These are phyloP conservation scores for Podospora australis DNA, from an alignment of 495 filamentous ascomycete species.

Conservation along the genomic window DNA sequence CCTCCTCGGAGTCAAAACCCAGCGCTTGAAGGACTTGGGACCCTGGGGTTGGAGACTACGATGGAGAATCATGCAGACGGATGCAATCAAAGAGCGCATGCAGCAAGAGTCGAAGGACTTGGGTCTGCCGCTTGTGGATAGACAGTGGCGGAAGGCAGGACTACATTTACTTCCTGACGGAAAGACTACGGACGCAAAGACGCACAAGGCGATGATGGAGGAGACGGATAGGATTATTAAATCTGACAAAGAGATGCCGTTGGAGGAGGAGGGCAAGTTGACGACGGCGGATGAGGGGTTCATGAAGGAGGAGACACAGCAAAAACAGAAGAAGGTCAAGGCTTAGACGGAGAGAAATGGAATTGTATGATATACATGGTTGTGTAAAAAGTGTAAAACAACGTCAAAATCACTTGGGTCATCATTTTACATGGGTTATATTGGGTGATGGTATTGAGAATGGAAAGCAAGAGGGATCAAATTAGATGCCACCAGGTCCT, in stretches of 20 bases:
- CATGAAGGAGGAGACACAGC: constrained; percentile 24
- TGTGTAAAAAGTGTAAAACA: too few relatives aligned
- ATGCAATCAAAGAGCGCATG: constrained; percentile 53
- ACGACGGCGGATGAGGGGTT: constrained; percentile 13
- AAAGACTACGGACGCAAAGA: background rate
- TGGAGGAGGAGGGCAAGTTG: constrained; percentile 28
- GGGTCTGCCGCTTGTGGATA: constrained; percentile 25
- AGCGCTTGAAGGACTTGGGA: constrained; percentile 75
- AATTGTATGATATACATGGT: too few relatives aligned
- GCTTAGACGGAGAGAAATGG: too few relatives aligned
- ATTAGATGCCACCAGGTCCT: too few relatives aligned
- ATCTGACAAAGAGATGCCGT: constrained; percentile 32
- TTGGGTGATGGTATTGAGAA: too few relatives aligned
- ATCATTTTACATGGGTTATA: too few relatives aligned
- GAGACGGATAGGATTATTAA: constrained; percentile 37
- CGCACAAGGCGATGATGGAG: constrained; percentile 20
- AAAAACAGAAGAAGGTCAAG: too few relatives aligned
- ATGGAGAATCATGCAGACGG: constrained; percentile 77
- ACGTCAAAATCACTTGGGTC: too few relatives aligned
- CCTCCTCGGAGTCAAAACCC: constrained; percentile 65
- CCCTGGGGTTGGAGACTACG: constrained; percentile 80
- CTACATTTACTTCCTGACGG: background rate
- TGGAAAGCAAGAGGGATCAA: too few relatives aligned
- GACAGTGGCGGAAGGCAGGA: constrained; percentile 6
- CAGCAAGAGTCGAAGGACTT: constrained; percentile 43